Evolutionary conservation across 1,284 basidiomycete species (phyloP), one percentile per base, ranked within the genome.

Genomic region (Grifola frondosa): DNA sequence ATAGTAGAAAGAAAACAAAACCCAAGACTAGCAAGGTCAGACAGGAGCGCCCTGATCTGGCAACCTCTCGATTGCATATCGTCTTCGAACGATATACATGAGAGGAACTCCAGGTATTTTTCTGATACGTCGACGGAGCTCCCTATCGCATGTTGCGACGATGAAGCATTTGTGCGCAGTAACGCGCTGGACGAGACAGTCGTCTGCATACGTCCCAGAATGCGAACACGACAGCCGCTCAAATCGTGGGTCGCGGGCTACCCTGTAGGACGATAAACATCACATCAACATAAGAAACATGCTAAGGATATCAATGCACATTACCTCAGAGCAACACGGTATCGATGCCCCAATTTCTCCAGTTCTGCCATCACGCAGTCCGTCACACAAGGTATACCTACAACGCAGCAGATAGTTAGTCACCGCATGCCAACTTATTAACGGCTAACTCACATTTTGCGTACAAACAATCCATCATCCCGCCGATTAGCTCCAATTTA

Each of bases 401-500:
- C 6, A 36, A 9, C 19, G 11, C 13, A 36, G 26, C 22, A n/a
- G n/a, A n/a, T n/a, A n/a, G n/a, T n/a, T n/a, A n/a, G n/a, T n/a
- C n/a, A n/a, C n/a, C n/a, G n/a, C n/a, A n/a, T n/a, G n/a, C n/a
- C n/a, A n/a, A n/a, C n/a, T n/a, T n/a, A n/a, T n/a, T n/a, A n/a
- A n/a, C n/a, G n/a, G n/a, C 19, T 5, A 16, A 71, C 88, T 52
- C 58, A 96, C 95, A 96, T 73, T 99, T 98, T n/a, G 97, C 97
- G 68, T 92, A 98, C 11, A 99, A 73, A 59, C 95, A 97, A 64
- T 99, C 97, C 95, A 99, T 98, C 97, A 99, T 98, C 12, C 92
- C 94, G 60, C 90, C 86, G 16, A 98, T 78, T 34, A 99, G 78
- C 66, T 99, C 97, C 55, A 99, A 76, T 67, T 98, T 97, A 71